Percentiles rank a stretch among this genome's conserved stretches.
phyloP scores from a whole-genome alignment of 805 yeast species.

The Ascoidea asiatica region DNA sequence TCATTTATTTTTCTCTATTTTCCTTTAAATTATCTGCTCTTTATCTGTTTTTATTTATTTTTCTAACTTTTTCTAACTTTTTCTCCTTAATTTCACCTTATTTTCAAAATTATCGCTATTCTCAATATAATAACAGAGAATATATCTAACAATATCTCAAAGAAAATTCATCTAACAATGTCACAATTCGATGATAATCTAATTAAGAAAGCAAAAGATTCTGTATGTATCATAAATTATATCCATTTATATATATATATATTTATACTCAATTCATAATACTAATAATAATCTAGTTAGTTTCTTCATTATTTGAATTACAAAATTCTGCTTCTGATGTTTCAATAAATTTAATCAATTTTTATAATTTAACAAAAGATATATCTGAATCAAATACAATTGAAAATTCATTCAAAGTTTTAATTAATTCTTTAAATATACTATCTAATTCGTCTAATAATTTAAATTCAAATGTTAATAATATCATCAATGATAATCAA shows the following conservation, averaged over 20 bases:
- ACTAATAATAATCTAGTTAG: constrained; percentile 28
- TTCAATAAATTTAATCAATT: constrained; percentile 66
- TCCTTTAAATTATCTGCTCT: background rate
- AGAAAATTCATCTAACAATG: background rate
- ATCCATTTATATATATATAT: constrained; percentile 1
- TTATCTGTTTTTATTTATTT: background rate
- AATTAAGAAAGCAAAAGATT: background rate
- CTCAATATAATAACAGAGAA: background rate
- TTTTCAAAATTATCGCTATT: background rate
- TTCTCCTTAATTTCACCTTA: background rate
- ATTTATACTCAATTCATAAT: background rate
- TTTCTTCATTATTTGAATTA: constrained; percentile 68
- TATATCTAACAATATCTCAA: background rate
- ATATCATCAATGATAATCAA: no score
- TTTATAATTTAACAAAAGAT: constrained; percentile 40
- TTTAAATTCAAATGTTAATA: constrained; percentile 24
- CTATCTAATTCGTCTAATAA: constrained; percentile 29
- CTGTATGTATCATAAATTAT: background rate
- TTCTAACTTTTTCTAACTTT: background rate
- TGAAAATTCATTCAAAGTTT: constrained; percentile 29
- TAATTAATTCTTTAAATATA: constrained; percentile 26
- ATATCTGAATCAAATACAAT: constrained; percentile 32
- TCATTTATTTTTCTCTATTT: background rate
- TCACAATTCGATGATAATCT: background rate
- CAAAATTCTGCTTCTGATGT: constrained; percentile 82